phyloP scores from a whole-genome alignment of 1,284 basidiomycete species.

The Leccinum pachyderme region DNA sequence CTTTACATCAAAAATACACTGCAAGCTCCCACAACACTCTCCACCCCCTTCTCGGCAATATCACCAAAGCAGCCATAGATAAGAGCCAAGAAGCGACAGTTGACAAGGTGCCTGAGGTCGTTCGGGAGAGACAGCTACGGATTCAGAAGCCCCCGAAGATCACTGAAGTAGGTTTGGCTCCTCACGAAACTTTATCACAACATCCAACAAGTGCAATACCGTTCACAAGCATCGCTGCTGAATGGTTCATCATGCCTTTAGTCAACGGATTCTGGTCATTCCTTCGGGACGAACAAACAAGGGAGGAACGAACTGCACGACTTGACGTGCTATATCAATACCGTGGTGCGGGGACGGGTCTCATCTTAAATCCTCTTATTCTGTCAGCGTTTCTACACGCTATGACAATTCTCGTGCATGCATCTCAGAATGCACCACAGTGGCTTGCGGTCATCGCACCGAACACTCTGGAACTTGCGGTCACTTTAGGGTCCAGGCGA shows the following conservation, averaged over 20 bases:
- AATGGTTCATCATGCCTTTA: constrained; percentile 84
- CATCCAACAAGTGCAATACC: constrained; percentile 34
- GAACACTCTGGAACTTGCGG: constrained; percentile 76
- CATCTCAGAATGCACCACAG: constrained; percentile 72
- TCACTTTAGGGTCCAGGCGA: constrained; percentile 72
- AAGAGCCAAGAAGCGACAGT: constrained; percentile 48
- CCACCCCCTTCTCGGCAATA: constrained; percentile 54
- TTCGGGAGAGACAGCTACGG: constrained; percentile 74
- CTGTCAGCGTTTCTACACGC: constrained; percentile 76
- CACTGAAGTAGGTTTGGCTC: constrained; percentile 38
- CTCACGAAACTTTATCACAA: constrained; percentile 1
- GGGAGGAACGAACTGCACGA: constrained; percentile 65
- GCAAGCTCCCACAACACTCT: constrained; percentile 39
- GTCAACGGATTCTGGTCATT: constrained; percentile 91
- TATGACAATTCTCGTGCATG: constrained; percentile 79
- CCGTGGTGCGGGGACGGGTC: constrained; percentile 71
- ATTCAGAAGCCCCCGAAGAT: constrained; percentile 52
- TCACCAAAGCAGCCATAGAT: constrained; percentile 59
- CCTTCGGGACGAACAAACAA: constrained; percentile 74
- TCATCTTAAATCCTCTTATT: constrained; percentile 75
- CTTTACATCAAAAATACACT: constrained; percentile 69
- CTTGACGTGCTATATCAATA: constrained; percentile 52
- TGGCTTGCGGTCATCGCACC: constrained; percentile 82
- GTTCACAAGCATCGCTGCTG: constrained; percentile 79
- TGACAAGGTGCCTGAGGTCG: constrained; percentile 56